Base-by-base conservation (phyloP, 345 rosid species). In the Pistacia integerrima region DNA sequence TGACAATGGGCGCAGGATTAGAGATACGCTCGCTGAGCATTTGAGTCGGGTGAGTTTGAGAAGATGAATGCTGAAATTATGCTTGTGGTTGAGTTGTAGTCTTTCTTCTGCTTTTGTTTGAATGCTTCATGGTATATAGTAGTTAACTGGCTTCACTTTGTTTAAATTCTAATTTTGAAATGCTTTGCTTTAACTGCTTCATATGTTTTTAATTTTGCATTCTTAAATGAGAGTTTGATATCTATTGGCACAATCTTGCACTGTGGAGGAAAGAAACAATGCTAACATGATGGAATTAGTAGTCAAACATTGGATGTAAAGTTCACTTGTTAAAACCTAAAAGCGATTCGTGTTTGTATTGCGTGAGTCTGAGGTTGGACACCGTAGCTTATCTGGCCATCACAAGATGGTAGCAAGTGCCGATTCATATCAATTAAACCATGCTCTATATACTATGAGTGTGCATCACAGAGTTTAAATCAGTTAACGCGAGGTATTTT, bases 21-120 rank as follows among this genome's bases (percentile, higher is more conserved):
- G 97, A 70, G 90, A 89, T 81, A 84, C 84, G 18, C 86, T 93
- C 67, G 92, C 97, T 1, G 71, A 84, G 85, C 90, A 90, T 54
- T 70, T 91, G 76, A 79, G 79, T 67, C 64, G 76, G 46, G 88
- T 83, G 69, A 87, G 84, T 82, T 78, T 81, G 59, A 82, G 81
- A 75, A 84, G 74, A 64, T 87, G 76, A 78, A 77, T 57, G 64
- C 4, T 73, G 55, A 48, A 20, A 35, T 16, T 59, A 28, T 64
- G 77, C 35, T 62, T 62, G 57, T n/a, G 17, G 51, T 46, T 8
- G 46, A 38, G 44, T 49, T 30, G 20, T 58, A 41, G 36, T 10
- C 44, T 52, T 20, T 28, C 5, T 48, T 72, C 33, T 4, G n/a
- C 20, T 36, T 30, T 56, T 66, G 14, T 28, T 46, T 74, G 71